phyloP scores from a whole-genome alignment of 345 rosid genomes.

The Murraya koenigii region DNA sequence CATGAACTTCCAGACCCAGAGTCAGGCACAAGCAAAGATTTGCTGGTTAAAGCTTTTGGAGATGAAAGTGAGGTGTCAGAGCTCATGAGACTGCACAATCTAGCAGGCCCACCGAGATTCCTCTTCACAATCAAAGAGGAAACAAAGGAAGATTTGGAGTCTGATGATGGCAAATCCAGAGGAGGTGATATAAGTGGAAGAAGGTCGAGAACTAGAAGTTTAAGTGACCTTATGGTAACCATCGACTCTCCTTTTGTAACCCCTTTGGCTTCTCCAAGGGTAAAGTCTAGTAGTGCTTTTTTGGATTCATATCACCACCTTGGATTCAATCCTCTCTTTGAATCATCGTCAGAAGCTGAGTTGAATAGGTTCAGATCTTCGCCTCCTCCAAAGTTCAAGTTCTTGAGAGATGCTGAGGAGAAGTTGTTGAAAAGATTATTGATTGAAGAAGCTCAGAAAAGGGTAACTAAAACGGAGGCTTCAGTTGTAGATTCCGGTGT shows the following conservation, averaged over 20 bases:
- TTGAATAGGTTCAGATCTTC: conserved; percentile 52
- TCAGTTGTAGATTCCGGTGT: conserved; percentile 26
- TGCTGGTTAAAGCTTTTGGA: conserved; percentile 42
- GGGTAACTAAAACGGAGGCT: conserved; percentile 19
- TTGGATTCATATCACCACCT: conserved; percentile 44
- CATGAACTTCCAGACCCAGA: conserved; percentile 46
- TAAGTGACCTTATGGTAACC: conserved; percentile 58
- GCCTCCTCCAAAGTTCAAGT: conserved; percentile 96
- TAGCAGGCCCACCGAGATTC: conserved; percentile 79
- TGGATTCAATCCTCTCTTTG: conserved; percentile 88
- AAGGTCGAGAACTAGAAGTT: conserved; percentile 72
- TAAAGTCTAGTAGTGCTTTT: conserved; percentile 47
- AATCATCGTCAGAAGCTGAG: conserved; percentile 59
- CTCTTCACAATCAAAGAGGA: conserved; percentile 96
- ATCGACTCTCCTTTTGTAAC: conserved; percentile 54
- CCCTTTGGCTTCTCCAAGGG: conserved; percentile 72
- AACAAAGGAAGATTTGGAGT: conserved; percentile 91
- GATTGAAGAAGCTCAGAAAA: conserved; percentile 53
- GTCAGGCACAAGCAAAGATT: conserved; percentile 56
- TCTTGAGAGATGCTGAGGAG: conserved; percentile 93
- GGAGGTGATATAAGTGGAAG: conserved; percentile 42
- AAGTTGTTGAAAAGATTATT: conserved; percentile 54
- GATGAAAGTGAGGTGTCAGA: conserved; percentile 69
- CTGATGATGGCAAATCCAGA: conserved; percentile 76
- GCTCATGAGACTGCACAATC: conserved; percentile 90